phyloP scores from a whole-genome alignment of 1,139 yeast genomes.

The Candida pseudocylindracea region DNA sequence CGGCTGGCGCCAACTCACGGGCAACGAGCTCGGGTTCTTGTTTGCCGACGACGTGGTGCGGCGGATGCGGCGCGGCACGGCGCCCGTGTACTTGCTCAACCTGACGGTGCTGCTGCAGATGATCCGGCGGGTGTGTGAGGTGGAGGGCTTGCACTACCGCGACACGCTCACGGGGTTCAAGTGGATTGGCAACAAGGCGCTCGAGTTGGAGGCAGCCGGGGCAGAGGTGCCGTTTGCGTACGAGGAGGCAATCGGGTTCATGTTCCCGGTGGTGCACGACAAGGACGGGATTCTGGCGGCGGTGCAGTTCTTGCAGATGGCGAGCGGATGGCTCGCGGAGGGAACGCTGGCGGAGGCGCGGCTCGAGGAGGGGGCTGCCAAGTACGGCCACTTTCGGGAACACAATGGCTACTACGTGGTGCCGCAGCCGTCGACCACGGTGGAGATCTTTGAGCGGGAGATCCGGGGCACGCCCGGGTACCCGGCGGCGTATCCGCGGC shows the following conservation, averaged over 20 bases:
- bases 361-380: constrained; percentile 32
- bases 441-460: constrained; percentile 21
- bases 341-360: constrained; percentile 20
- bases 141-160: constrained; percentile 34
- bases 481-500: constrained; percentile 10
- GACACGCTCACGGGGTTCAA: constrained; percentile 93
- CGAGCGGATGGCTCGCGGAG: constrained; percentile 20
- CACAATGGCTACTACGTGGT: constrained; percentile 67
- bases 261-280: constrained; percentile 75
- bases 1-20: constrained; percentile 44
- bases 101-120: constrained; percentile 88
- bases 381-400: constrained; percentile 66
- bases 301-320: constrained; percentile 54
- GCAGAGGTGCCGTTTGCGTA: constrained; percentile 65
- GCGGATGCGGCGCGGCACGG: not conserved
- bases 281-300: constrained; percentile 87
- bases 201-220: constrained; percentile 44
- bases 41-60: constrained; percentile 23
- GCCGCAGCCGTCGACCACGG: constrained; percentile 26
- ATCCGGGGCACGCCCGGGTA: constrained; percentile 18
- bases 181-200: constrained; percentile 89
- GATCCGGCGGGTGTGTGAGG: constrained; percentile 43
- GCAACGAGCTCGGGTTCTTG: constrained; percentile 75
- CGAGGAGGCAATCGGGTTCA: constrained; percentile 92
- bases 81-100: constrained; percentile 27